Evolutionary conservation across 179 eudicot species (phyloP).

Genomic region (Sideroxylon spinosum): DNA sequence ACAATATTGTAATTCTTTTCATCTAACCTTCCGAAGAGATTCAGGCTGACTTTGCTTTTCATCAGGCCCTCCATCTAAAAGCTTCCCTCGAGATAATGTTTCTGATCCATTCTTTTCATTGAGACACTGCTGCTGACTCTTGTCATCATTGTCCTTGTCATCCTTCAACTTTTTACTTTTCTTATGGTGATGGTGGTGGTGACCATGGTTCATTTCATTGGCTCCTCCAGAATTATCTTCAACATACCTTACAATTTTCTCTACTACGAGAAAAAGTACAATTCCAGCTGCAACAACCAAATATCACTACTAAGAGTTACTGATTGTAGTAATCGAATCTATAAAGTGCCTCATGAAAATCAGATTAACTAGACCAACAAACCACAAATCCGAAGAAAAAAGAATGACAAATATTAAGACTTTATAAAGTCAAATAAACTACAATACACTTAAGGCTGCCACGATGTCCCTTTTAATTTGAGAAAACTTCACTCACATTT

Average conservation of each 20-base stretch:
- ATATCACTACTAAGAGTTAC: constrained; percentile 18
- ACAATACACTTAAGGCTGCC: not conserved
- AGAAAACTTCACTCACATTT: not conserved
- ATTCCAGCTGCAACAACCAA: constrained; percentile 76
- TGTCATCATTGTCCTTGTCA: constrained; percentile 35
- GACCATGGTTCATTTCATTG: constrained; percentile 45
- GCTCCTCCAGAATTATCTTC: constrained; percentile 65
- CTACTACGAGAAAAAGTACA: constrained; percentile 78
- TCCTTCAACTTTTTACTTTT: constrained; percentile 45
- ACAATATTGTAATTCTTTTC: not conserved
- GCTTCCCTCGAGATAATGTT: constrained; percentile 31
- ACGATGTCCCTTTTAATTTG: not conserved
- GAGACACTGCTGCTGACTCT: constrained; percentile 19
- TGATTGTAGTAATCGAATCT: constrained; percentile 10
- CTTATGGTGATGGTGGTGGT: constrained; percentile 61
- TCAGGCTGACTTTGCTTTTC: constrained; percentile 33
- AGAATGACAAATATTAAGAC: not conserved
- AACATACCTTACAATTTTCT: constrained; percentile 83
- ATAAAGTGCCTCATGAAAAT: not conserved
- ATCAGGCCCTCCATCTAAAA: constrained; percentile 25
- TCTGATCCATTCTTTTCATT: constrained; percentile 24
- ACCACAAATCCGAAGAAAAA: not conserved
- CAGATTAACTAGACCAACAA: not conserved
- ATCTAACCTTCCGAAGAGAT: constrained; percentile 63
- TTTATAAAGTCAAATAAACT: not conserved